Evolutionary conservation across 495 filamentous ascomycete genomes (phyloP), one percentile per base, ranked within the genome.

Genomic region (Penicillium malachiteum): DNA sequence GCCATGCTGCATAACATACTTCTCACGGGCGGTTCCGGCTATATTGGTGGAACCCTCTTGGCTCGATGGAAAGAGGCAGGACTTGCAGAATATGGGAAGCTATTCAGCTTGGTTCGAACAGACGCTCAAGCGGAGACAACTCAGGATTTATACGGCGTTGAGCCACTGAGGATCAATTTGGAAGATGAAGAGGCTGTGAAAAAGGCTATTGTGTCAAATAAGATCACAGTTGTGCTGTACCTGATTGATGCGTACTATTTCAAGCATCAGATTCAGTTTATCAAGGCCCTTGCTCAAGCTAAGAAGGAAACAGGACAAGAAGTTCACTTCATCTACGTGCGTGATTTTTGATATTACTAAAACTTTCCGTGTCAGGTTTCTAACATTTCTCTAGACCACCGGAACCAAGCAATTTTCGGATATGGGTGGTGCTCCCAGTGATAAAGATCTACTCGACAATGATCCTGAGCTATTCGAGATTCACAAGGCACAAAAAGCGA

Each of bases 1-100:
- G 31, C 32, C n/a, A 49, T 49, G 47, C 13, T 60, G 21, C 69
- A 68, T 41, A 76, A 77, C 40, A 73, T 82, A 35, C 71, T 80
- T 35, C 60, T 82, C 18, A 82, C 79, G 5, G 79, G 79, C 3
- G 73, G 64, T 9, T 82, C 78, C 2, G 79, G 79, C 13, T 82
- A 82, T 50, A 71, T 82, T 0, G 78, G 78, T 7, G 79, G 79
- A 13, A 67, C 68, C 5, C 57, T 82, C 11, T 74, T 82, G 6
- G 71, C 77, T 18, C 68, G 63, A n/a, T 63, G 68, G 55, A 47
- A 56, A 8, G 21, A 50, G 1, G 67, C 72, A 14, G 59, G 67
- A 3, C 68, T 80, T 6, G 74, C 76, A 6, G 35, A 68, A 1
- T 72, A 80, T 56, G 54, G 54, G 7, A 73, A 66, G 32, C 60